Evolutionary conservation across 2,329 filamentous ascomycete genomes (phyloP).

Genomic region (Aspergillus ibericus): DNA sequence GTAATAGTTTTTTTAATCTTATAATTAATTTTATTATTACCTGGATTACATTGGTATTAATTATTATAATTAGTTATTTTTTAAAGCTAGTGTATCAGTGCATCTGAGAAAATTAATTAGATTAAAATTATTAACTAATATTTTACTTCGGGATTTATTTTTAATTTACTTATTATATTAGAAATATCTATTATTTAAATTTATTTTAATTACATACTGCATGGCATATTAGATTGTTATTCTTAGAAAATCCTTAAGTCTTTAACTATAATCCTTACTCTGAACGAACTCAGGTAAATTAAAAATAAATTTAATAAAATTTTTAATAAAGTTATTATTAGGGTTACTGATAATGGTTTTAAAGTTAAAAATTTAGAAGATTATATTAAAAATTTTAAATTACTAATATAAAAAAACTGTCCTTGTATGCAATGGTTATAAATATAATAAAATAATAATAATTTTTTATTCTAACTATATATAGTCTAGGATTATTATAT

Average conservation of each 20-base stretch:
- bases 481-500: background rate
- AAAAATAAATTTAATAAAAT: background rate
- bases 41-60: background rate
- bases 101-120: background rate
- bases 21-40: background rate
- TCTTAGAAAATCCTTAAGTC: background rate
- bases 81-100: background rate
- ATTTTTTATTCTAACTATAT: background rate
- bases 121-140: background rate
- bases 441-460: background rate
- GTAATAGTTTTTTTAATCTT: background rate
- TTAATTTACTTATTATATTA: background rate
- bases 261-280: background rate
- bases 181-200: background rate
- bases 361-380: background rate
- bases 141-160: background rate
- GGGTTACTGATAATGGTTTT: background rate
- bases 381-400: background rate
- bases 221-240: background rate
- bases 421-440: background rate
- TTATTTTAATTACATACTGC: background rate
- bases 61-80: background rate
- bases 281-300: background rate
- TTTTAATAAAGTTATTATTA: background rate
- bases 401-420: background rate